Conservation (phyloP, 148 eudicot genomes). For the Amaranthus palmeri region DNA sequence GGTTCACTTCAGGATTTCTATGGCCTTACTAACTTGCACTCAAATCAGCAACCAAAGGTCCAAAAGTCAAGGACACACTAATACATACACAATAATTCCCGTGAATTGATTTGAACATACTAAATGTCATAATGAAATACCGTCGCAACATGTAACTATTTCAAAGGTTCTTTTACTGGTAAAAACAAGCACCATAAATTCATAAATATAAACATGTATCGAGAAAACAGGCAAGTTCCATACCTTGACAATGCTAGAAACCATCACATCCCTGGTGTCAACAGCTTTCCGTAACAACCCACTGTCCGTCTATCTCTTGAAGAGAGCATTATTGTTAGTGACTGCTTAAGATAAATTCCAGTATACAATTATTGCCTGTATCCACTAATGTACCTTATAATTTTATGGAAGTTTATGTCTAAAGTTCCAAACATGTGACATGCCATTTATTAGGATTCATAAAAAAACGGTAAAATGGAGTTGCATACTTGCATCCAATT, state of each 20-base stretch:
- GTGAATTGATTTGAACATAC: background rate
- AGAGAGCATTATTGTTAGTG: too few relatives aligned
- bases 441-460: too few relatives aligned
- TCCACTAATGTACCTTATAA: too few relatives aligned
- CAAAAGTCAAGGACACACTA: background rate
- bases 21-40: background rate
- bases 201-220: background rate
- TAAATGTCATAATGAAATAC: background rate
- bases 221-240: background rate
- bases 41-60: background rate
- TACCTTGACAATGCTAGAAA: constrained; percentile 59
- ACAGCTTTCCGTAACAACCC: constrained; percentile 21
- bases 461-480: too few relatives aligned
- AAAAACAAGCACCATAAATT: background rate
- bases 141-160: background rate
- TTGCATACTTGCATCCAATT: too few relatives aligned
- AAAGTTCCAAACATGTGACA: too few relatives aligned
- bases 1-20: too few relatives aligned
- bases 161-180: background rate
- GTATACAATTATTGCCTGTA: too few relatives aligned
- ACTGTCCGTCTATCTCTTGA: too few relatives aligned
- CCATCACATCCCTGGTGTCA: constrained; percentile 29
- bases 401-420: too few relatives aligned
- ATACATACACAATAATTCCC: background rate
- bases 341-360: too few relatives aligned